Conservation (phyloP, 2,329 filamentous ascomycete genomes). For the Blumeria graminis region DNA sequence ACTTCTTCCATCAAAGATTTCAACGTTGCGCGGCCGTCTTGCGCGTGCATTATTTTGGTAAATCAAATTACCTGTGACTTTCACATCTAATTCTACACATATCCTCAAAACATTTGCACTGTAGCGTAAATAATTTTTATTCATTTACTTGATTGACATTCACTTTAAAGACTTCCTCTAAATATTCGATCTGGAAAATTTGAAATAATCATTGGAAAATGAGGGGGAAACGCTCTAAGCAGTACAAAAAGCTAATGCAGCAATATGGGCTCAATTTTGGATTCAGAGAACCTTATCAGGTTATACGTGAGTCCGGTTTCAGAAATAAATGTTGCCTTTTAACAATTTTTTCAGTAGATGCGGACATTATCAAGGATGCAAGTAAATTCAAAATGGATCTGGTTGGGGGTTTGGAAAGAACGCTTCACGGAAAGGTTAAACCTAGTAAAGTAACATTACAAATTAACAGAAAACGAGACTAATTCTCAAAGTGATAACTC, state of each 20-base stretch:
- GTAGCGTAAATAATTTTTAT: too few species aligned
- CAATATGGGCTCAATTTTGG: constrained; percentile 71
- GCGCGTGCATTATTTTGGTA: too few species aligned
- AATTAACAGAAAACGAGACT: constrained; percentile 2
- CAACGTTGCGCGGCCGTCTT: too few species aligned
- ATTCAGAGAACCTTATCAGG: constrained; percentile 86
- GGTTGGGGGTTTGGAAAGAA: constrained; percentile 49
- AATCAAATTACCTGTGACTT: too few species aligned
- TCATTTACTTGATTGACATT: too few species aligned
- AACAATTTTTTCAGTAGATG: constrained; percentile 34
- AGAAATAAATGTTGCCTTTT: constrained; percentile 2
- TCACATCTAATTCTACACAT: too few species aligned
- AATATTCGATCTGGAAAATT: not conserved
- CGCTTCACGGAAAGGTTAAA: constrained; percentile 70
- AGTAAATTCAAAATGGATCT: constrained; percentile 76
- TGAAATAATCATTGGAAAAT: constrained; percentile 17
- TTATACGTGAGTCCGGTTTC: constrained; percentile 31
- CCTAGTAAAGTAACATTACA: constrained; percentile 28
- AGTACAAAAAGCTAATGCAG: constrained; percentile 81
- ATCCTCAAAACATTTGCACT: too few species aligned
- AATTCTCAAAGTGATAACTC: constrained; percentile 39
- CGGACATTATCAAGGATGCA: constrained; percentile 61
- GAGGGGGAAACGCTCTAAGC: constrained; percentile 45
- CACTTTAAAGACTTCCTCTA: too few species aligned
- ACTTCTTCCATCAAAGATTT: too few species aligned